Base-by-base conservation (phyloP, 768 basidiomycete species). In the Dioszegia hungarica region DNA sequence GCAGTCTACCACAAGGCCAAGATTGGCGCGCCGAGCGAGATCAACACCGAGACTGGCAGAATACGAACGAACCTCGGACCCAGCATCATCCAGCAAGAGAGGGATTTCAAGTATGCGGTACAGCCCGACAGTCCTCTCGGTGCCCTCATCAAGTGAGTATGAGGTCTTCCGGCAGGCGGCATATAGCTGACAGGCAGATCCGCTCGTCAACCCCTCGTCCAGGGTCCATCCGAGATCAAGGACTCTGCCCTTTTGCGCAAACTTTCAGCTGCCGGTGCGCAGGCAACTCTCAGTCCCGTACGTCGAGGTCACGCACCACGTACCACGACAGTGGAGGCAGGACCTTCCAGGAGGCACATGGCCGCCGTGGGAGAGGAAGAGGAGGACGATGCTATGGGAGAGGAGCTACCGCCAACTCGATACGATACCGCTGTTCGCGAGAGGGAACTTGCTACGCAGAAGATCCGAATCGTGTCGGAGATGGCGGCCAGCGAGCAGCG, bases 101-200 rank as follows among this genome's bases (percentile, higher is more conserved):
- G 87, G 74, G 95, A 98, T 75, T 97, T 98, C 85, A 87, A 88
- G 79, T 86, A 87, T 68, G 95, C 92, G 1, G 89, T 98, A 1
- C 90, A 92, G 70, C 94, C 93, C 5, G 91, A 89, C 39, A 89
- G 87, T 60, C 95, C 95, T 0, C 93, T 99, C 58, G 89, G 89
- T 27, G 90, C 89, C 2, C 78, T 99, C 46, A 82, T 99, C 66
- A 87, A 72, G 73, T 77, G 34, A 39, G 63, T 62, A 6, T 14
- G 5, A 2, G 17, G 14, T 29, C 31, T 17, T 25, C 19, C 39
- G 1, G 1, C 20, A 3, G 31, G 20, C 5, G 3, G 33, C 19
- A n/a, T 3, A 4, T 15, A 14, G 53, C 48, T 55, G 37, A 49
- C 19, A n/a, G 3, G 3, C 19, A 73, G 84, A 64, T 91, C 90